Evolutionary conservation across 2,329 filamentous ascomycete species (phyloP).

Genomic region (Xylariaceae sp.): DNA sequence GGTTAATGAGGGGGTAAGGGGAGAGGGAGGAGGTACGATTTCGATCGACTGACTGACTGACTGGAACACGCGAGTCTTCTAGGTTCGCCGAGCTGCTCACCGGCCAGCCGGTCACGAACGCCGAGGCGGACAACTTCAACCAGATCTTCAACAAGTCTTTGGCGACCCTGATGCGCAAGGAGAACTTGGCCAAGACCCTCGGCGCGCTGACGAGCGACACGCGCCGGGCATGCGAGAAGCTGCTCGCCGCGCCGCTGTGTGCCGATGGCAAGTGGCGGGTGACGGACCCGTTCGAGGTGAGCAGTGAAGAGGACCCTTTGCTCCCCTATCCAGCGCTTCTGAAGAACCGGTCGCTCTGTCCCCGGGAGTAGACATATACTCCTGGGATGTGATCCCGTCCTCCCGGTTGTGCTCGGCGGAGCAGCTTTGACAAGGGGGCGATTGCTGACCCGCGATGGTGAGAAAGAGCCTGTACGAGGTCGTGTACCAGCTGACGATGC

Average conservation of each 20-base stretch:
- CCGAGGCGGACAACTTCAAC: conserved; percentile 14
- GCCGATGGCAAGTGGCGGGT: conserved; percentile 20
- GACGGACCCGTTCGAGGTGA: conserved; percentile 49
- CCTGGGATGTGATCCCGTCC: too few species aligned
- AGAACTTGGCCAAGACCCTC: conserved; percentile 31
- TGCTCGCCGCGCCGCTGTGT: conserved; percentile 20
- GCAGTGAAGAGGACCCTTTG: too few species aligned
- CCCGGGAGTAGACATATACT: too few species aligned
- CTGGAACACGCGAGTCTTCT: too few species aligned
- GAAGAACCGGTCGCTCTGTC: too few species aligned
- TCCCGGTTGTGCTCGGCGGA: too few species aligned
- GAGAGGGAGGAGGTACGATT: too few species aligned
- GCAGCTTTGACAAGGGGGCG: too few species aligned
- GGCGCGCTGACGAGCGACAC: conserved; percentile 36
- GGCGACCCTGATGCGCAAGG: conserved; percentile 28
- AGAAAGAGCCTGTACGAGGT: conserved; percentile 43
- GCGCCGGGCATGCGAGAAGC: conserved; percentile 26
- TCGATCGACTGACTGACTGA: background rate
- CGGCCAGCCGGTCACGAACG: conserved; percentile 9
- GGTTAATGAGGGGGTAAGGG: too few species aligned
- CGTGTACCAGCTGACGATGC: conserved; percentile 50
- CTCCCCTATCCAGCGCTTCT: too few species aligned
- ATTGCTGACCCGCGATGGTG: too few species aligned
- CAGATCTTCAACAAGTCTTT: conserved; percentile 24
- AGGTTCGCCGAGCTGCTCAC: conserved; percentile 20